These are phyloP conservation scores for Sugiyamaella marilandica DNA, from an alignment of 805 yeast species.

Conservation along the genomic window DNA sequence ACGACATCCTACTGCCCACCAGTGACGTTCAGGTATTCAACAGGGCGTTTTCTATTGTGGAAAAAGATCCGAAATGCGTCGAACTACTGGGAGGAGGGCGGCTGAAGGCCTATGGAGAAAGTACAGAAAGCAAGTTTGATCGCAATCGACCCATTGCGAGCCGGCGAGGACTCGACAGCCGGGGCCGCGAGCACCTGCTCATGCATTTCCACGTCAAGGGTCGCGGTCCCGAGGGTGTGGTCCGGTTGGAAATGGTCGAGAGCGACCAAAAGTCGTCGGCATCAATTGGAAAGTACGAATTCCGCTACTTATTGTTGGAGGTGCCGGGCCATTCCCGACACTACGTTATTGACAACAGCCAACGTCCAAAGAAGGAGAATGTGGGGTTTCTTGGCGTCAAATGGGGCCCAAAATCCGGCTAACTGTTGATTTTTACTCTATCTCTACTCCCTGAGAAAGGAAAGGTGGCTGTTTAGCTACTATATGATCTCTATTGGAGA, in stretches of 20 bases:
- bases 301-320: conserved; percentile 69
- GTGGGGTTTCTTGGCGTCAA: conserved; percentile 72
- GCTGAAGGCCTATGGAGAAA: conserved; percentile 80
- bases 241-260: conserved; percentile 67
- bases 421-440: background rate
- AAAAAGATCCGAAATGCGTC: conserved; percentile 59
- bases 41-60: conserved; percentile 72
- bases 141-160: conserved; percentile 78
- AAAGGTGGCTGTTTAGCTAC: background rate
- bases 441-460: background rate
- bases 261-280: conserved; percentile 18
- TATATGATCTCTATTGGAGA: too few species aligned
- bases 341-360: conserved; percentile 46
- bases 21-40: conserved; percentile 91
- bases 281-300: conserved; percentile 50
- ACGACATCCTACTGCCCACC: conserved; percentile 80
- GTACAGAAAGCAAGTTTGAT: conserved; percentile 69
- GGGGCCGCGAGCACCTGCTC: conserved; percentile 73
- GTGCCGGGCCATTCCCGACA: conserved; percentile 65
- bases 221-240: conserved; percentile 57
- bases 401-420: conserved; percentile 65
- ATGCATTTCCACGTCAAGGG: conserved; percentile 89
- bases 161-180: conserved; percentile 55
- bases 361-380: conserved; percentile 36
- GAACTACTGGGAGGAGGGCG: conserved; percentile 53